Evolutionary conservation across 129 eudicot genomes (phyloP).

Genomic region (Smallanthus sonchifolius): DNA sequence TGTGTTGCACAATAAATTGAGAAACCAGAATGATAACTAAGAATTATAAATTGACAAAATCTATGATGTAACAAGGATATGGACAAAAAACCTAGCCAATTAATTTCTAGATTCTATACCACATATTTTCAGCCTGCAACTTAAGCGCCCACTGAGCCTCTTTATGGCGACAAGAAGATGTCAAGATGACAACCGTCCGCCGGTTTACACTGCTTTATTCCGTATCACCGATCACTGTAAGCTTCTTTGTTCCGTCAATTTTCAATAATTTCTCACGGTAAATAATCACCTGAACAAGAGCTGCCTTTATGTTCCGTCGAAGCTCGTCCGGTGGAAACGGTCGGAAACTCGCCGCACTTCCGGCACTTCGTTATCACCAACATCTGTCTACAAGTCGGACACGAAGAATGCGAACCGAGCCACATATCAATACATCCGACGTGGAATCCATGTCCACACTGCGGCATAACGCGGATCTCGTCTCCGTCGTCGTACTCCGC

Average conservation of each 20-base stretch:
- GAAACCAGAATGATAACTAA: too few species aligned
- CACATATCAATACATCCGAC: slow-evolving; percentile 68
- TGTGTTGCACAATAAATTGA: too few species aligned
- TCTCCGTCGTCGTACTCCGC: slow-evolving; percentile 72
- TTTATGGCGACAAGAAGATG: neutral
- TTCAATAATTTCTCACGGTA: slow-evolving; percentile 20
- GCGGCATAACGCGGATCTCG: slow-evolving; percentile 73
- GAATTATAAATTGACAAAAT: neutral
- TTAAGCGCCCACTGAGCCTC: neutral
- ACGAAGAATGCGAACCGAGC: slow-evolving; percentile 79
- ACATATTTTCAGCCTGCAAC: neutral
- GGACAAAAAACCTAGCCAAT: neutral
- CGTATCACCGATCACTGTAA: neutral
- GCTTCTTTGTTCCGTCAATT: neutral
- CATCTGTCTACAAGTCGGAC: slow-evolving; percentile 80
- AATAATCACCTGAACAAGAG: slow-evolving; percentile 32
- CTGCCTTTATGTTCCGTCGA: slow-evolving; percentile 19
- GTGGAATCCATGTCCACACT: slow-evolving; percentile 82
- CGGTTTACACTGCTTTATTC: slow-evolving; percentile 3
- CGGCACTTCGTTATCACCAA: slow-evolving; percentile 48
- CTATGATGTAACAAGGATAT: neutral
- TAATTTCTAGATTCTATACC: slow-evolving; percentile 22
- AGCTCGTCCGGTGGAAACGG: slow-evolving; percentile 16
- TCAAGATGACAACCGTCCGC: slow-evolving; percentile 17
- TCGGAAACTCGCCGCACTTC: slow-evolving; percentile 61